Evolutionary conservation across 495 filamentous ascomycete genomes (phyloP).

Genomic region (Copromyces sp.): DNA sequence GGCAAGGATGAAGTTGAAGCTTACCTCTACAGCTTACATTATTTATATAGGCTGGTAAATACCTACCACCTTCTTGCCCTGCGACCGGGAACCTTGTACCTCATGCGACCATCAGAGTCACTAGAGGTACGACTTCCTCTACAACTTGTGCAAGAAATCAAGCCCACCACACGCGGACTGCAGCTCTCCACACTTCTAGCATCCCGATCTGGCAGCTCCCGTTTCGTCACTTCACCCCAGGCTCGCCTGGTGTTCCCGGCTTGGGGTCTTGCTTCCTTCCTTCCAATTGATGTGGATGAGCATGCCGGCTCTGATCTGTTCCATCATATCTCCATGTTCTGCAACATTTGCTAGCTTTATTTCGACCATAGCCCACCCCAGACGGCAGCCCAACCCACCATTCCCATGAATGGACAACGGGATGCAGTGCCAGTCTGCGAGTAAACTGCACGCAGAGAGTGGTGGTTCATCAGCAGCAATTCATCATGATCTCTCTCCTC

Average conservation of each 20-base stretch:
- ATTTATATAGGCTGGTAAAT: neutral
- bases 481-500: neutral
- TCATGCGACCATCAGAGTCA: neutral
- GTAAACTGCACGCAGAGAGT: neutral
- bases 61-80: neutral
- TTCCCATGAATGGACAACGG: neutral
- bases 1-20: neutral
- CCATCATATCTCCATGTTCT: neutral
- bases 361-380: neutral
- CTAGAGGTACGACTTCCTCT: neutral
- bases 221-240: slow-evolving; percentile 18
- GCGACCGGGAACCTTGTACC: neutral
- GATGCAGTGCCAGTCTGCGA: neutral
- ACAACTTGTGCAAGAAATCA: neutral
- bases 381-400: neutral
- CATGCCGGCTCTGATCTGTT: neutral
- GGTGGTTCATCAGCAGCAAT: neutral
- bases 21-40: neutral
- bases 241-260: slow-evolving; percentile 4
- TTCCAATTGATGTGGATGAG: neutral
- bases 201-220: slow-evolving; percentile 16
- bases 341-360: neutral
- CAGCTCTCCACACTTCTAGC: neutral
- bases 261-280: neutral
- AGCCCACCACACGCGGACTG: neutral